Percentiles rank a stretch among this genome's conserved stretches.
phyloP scores from a whole-genome alignment of 2,329 filamentous ascomycete genomes.

The Onygena corvina region DNA sequence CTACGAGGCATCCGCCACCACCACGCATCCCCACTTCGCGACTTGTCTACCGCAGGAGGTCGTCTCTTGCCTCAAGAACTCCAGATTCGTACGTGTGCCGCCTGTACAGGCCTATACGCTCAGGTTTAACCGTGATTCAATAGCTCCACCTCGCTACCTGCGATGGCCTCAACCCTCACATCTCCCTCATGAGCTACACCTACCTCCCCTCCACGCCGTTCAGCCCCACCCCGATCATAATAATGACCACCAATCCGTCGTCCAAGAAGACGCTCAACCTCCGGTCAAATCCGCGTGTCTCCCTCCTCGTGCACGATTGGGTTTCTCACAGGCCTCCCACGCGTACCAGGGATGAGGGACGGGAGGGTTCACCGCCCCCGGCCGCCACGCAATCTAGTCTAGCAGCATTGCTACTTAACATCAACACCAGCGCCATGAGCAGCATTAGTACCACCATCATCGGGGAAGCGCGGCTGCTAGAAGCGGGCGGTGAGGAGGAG shows the following conservation, averaged over 20 bases:
- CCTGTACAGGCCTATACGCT: constrained; percentile 13
- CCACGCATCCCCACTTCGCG: constrained; percentile 58
- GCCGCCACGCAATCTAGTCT: constrained; percentile 58
- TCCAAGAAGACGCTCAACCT: constrained; percentile 64
- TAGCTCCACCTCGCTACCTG: constrained; percentile 94
- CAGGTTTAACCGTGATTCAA: constrained; percentile 9
- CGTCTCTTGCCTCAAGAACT: constrained; percentile 81
- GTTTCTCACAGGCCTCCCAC: constrained; percentile 82
- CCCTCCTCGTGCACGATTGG: constrained; percentile 96
- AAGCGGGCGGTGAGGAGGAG: constrained; percentile 67
- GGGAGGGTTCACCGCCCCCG: constrained; percentile 51
- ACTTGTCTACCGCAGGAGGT: constrained; percentile 69
- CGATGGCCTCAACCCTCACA: constrained; percentile 68
- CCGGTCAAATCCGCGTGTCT: constrained; percentile 71
- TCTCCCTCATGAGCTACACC: constrained; percentile 98
- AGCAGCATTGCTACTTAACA: constrained; percentile 70
- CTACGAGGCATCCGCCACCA: constrained; percentile 61
- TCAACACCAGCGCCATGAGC: constrained; percentile 79
- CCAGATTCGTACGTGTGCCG: constrained; percentile 62
- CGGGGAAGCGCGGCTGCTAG: constrained; percentile 65
- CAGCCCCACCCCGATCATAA: constrained; percentile 63
- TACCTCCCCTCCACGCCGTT: constrained; percentile 73
- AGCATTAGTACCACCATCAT: constrained; percentile 91
- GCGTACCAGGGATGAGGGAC: constrained; percentile 43
- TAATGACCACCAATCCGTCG: constrained; percentile 80